phyloP scores from a whole-genome alignment of 257 asterid species.

The Cruciata laevipes region DNA sequence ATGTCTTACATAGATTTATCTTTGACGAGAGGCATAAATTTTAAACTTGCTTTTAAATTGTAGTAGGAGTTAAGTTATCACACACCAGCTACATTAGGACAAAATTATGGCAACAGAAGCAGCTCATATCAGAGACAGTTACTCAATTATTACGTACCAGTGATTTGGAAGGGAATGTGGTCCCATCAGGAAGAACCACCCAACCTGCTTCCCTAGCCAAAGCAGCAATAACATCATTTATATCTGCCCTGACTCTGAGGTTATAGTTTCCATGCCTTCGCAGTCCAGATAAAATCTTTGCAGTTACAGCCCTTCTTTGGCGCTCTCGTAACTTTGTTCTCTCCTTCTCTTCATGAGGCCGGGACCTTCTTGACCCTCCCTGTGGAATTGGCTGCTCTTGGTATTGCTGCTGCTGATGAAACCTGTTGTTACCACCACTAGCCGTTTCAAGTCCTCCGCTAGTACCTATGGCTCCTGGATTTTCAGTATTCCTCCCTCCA shows the following conservation, averaged over 20 bases:
- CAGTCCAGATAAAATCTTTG: constrained; percentile 95
- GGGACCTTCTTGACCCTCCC: constrained; percentile 74
- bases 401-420: constrained; percentile 53
- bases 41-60: background rate
- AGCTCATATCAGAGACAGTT: background rate
- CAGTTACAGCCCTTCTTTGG: constrained; percentile 94
- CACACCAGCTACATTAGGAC: background rate
- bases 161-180: constrained; percentile 82
- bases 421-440: constrained; percentile 41
- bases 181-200: constrained; percentile 99
- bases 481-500: constrained; percentile 52
- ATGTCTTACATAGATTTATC: background rate
- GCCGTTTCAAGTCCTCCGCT: constrained; percentile 54
- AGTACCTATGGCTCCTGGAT: constrained; percentile 34
- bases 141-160: constrained; percentile 42
- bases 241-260: constrained; percentile 97
- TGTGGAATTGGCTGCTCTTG: constrained; percentile 71
- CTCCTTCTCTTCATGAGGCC: constrained; percentile 98
- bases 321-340: constrained; percentile 94
- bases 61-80: background rate
- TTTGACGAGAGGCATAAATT: background rate
- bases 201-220: constrained; percentile 99
- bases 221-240: constrained; percentile 94
- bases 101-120: background rate
- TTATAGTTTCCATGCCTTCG: constrained; percentile 94